Percentiles rank a stretch among this genome's conserved stretches.
These are phyloP conservation scores for Inonotus obliquus DNA, from an alignment of 1,284 basidiomycete species.

Conservation along the genomic window DNA sequence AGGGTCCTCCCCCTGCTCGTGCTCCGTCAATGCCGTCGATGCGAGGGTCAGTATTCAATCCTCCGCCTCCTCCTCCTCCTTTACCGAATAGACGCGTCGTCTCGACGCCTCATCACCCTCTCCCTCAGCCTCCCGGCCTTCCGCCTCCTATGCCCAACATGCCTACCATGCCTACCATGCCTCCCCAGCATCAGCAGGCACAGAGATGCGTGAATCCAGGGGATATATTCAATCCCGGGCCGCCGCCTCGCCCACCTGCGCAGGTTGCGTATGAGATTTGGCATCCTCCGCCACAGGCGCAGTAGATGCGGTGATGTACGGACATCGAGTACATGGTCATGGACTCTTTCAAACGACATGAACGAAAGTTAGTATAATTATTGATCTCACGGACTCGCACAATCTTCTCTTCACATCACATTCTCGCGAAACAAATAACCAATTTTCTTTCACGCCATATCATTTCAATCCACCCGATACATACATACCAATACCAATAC, in stretches of 20 bases:
- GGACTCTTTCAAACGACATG: neutral
- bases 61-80: conserved; percentile 29
- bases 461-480: too few species aligned
- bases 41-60: conserved; percentile 15
- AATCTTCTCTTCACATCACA: neutral
- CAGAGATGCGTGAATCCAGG: conserved; percentile 14
- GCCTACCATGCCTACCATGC: neutral
- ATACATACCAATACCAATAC: too few species aligned
- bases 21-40: neutral
- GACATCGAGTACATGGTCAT: neutral
- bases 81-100: conserved; percentile 11
- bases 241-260: conserved; percentile 33
- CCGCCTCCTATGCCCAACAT: conserved; percentile 21
- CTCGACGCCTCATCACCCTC: conserved; percentile 7
- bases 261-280: conserved; percentile 23
- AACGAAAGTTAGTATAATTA: neutral
- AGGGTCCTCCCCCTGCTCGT: conserved; percentile 3
- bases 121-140: conserved; percentile 24
- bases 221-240: conserved; percentile 33
- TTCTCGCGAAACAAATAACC: too few species aligned
- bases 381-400: conserved; percentile 1
- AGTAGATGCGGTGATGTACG: neutral
- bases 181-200: neutral
- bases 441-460: neutral
- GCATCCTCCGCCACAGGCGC: conserved; percentile 2